Evolutionary conservation across 345 rosid species (phyloP), one percentile per base, ranked within the genome.

Genomic region (Eucalyptus shirleyi): DNA sequence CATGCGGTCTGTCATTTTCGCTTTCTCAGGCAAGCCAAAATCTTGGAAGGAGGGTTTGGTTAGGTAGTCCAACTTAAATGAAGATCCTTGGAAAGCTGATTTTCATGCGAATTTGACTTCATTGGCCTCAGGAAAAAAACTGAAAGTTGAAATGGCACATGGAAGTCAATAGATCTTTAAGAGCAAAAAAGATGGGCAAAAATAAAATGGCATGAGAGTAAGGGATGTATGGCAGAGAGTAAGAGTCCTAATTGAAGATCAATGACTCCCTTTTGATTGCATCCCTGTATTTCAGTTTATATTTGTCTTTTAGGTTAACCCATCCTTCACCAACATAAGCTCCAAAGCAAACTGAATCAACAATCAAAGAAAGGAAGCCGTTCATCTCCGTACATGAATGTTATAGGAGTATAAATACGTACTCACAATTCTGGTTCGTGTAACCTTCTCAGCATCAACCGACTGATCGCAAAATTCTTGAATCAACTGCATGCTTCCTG

Each of bases 81-180:
- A 96, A 86, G 97, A 93, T 93, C 98, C 99, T 93, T 91, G 97
- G 69, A 97, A 97, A 32, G 92, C 95, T 1, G 94, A 93, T 77
- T 92, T 88, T 83, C 96, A 90, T 72, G 97, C 99, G 90, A 96
- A 95, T 88, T 92, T 90, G 82, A 96, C 98, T 90, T 97, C 99
- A 55, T 93, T 96, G 90, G 98, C 99, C 94, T 97, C 98, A 1
- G 98, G 99, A 16, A 87, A 97, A 97, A 92, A 97, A 97, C 99
- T 97, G 96, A 88, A 90, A 91, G 55, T 86, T 87, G 77, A 89
- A 55, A 44, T 69, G 42, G 42, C 81, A 69, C 42, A 17, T 32
- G 81, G 42, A 69, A 69, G 42, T 69, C 81, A 69, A 17, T 32
- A 32, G 42, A 17, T 69, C 12, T 69, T 32, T 32, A 69, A 69